Evolutionary conservation across 2,329 filamentous ascomycete genomes (phyloP).

Genomic region (Beauveria varroae): DNA sequence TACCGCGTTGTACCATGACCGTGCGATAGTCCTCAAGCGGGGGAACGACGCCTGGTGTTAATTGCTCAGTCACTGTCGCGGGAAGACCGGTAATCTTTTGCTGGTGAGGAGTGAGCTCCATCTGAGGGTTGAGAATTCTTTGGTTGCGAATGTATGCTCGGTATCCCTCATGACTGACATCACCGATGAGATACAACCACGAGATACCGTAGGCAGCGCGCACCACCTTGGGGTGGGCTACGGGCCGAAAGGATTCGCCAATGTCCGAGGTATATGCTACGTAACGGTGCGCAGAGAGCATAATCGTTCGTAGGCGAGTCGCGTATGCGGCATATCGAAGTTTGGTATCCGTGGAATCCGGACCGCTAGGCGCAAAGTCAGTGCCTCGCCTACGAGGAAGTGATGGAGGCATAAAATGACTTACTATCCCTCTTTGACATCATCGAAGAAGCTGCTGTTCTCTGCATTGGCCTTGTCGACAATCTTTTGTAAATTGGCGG

Average conservation of each 20-base stretch:
- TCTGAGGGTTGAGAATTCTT: conserved; percentile 59
- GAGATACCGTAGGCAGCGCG: conserved; percentile 80
- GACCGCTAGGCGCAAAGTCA: conserved; percentile 24
- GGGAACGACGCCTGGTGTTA: conserved; percentile 40
- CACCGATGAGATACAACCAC: conserved; percentile 86
- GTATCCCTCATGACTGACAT: conserved; percentile 89
- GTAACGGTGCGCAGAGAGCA: conserved; percentile 87
- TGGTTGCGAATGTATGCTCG: conserved; percentile 90
- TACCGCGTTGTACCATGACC: conserved; percentile 81
- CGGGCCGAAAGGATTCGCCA: conserved; percentile 88
- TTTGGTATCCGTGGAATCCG: conserved; percentile 75
- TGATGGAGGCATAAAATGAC: conserved; percentile 25
- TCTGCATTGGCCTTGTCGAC: conserved; percentile 53
- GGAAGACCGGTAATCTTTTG: conserved; percentile 41
- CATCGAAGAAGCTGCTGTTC: conserved; percentile 63
- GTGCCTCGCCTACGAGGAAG: conserved; percentile 14
- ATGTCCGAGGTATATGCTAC: conserved; percentile 96
- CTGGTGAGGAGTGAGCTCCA: conserved; percentile 44
- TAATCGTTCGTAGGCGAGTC: conserved; percentile 73
- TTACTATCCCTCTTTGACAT: conserved; percentile 72
- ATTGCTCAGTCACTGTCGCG: conserved; percentile 21
- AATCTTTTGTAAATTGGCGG: conserved; percentile 47
- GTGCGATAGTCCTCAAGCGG: conserved; percentile 84
- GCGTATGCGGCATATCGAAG: conserved; percentile 92
- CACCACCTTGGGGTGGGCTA: conserved; percentile 80